Conservation (phyloP, 1,139 yeast genomes). For the Scheffersomyces cryptocercus region DNA sequence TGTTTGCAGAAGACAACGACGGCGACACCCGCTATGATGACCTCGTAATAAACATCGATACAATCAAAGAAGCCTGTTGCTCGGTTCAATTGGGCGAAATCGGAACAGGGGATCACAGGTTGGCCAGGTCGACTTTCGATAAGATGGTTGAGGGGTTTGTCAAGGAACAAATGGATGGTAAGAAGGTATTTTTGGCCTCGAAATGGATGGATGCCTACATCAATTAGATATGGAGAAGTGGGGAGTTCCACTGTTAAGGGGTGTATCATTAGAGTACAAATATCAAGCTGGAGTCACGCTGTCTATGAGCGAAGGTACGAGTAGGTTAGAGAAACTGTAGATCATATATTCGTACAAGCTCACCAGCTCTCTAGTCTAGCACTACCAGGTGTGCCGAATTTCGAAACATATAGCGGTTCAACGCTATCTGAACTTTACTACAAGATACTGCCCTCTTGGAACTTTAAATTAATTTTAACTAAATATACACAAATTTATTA, state of each 20-base stretch:
- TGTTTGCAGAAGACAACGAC: slow-evolving; percentile 48
- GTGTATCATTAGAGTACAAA: background rate
- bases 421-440: background rate
- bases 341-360: background rate
- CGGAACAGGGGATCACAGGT: slow-evolving; percentile 51
- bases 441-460: background rate
- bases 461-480: background rate
- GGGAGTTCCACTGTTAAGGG: background rate
- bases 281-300: too few species aligned
- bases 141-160: slow-evolving; percentile 57
- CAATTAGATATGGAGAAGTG: slow-evolving; percentile 22
- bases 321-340: slow-evolving; percentile 18
- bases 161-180: slow-evolving; percentile 59
- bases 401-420: too few species aligned
- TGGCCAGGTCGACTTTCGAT: slow-evolving; percentile 53
- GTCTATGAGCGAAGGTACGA: background rate
- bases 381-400: too few species aligned
- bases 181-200: slow-evolving; percentile 52
- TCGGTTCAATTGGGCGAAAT: slow-evolving; percentile 46
- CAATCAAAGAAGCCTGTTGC: slow-evolving; percentile 51
- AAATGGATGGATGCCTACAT: slow-evolving; percentile 62
- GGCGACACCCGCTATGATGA: slow-evolving; percentile 22
- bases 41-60: slow-evolving; percentile 48
- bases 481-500: background rate
- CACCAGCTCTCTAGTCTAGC: too few species aligned